phyloP scores from a whole-genome alignment of 306 rosid species.

The Quercus variabilis region DNA sequence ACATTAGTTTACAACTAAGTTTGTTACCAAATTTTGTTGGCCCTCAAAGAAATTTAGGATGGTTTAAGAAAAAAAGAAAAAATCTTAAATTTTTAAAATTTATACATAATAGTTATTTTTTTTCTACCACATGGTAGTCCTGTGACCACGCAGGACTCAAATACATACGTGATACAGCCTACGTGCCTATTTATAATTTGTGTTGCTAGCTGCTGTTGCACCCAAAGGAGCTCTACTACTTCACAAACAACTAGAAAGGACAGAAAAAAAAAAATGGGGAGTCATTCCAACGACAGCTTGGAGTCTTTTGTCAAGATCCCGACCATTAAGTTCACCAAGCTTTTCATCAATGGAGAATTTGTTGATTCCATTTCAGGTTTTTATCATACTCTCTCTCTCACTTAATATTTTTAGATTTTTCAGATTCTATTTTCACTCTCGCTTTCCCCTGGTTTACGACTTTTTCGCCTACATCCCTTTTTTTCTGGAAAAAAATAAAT shows the following conservation, averaged over 20 bases:
- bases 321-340: conserved; percentile 73
- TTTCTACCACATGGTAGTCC: no score
- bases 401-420: neutral
- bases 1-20: no score
- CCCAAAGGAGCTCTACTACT: neutral
- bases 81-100: no score
- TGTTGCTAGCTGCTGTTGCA: neutral
- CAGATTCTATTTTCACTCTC: neutral
- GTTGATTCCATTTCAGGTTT: conserved; percentile 80
- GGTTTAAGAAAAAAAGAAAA: no score
- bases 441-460: neutral
- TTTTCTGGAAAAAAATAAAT: no score
- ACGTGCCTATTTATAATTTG: neutral
- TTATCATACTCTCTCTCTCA: neutral
- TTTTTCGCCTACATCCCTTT: neutral
- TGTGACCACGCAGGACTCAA: no score
- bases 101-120: no score
- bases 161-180: no score
- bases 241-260: neutral
- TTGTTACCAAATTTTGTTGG: no score
- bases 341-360: conserved; percentile 84
- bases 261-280: conserved; percentile 38
- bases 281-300: conserved; percentile 14
- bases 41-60: no score
- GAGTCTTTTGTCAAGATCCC: conserved; percentile 35